Percentiles rank a stretch among this genome's conserved stretches.
Conservation (phyloP, 345 rosid genomes). For the Bretschneidera sinensis region DNA sequence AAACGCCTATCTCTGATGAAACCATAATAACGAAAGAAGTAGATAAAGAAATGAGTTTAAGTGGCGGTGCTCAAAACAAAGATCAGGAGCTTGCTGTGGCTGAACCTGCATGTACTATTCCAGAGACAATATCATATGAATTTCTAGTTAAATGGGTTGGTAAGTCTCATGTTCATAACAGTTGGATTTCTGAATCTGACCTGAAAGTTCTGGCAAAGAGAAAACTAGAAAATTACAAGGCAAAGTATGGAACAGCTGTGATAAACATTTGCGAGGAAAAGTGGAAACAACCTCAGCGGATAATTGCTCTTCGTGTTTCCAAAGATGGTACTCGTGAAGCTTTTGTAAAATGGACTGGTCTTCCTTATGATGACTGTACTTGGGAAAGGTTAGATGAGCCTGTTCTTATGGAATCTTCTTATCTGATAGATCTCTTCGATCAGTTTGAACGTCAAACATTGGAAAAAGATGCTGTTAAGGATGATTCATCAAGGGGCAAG, state of each 20-base stretch:
- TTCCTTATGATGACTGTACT: constrained; percentile 97
- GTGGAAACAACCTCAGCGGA: constrained; percentile 96
- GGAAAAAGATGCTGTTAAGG: constrained; percentile 53
- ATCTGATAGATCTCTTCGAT: constrained; percentile 58
- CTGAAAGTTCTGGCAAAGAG: constrained; percentile 90
- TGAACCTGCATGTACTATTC: constrained; percentile 33
- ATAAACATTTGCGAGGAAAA: constrained; percentile 92
- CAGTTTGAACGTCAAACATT: constrained; percentile 60
- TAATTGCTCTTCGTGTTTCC: constrained; percentile 60
- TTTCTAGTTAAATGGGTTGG: constrained; percentile 98
- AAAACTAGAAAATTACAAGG: constrained; percentile 93
- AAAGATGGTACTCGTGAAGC: constrained; percentile 65
- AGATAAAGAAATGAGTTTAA: constrained; percentile 32
- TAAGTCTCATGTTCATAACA: constrained; percentile 83
- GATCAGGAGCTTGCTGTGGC: constrained; percentile 32
- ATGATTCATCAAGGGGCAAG: constrained; percentile 35
- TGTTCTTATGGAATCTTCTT: constrained; percentile 47
- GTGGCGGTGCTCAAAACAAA: constrained; percentile 31
- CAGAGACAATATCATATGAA: constrained; percentile 49
- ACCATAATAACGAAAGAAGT: constrained; percentile 27
- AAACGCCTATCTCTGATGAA: constrained; percentile 26
- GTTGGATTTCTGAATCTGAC: constrained; percentile 88
- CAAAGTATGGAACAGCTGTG: constrained; percentile 83
- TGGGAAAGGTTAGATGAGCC: constrained; percentile 96
- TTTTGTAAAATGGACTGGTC: constrained; percentile 91